Evolutionary conservation across 164 flowering plant genomes (phyloP).

Genomic region (Stephania yunnanensis): DNA sequence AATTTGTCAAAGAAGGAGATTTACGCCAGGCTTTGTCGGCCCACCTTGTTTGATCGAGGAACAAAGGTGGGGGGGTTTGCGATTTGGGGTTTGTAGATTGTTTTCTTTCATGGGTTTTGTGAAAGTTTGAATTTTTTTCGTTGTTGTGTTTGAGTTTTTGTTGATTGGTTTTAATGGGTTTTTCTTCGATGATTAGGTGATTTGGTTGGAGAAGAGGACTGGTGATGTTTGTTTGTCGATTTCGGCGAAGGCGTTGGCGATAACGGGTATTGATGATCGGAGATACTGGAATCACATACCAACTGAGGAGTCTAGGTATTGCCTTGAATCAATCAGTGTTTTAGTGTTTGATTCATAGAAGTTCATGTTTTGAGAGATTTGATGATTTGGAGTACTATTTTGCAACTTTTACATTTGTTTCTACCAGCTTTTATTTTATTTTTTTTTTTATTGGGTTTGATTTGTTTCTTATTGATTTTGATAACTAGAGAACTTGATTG

Average conservation of each 20-base stretch:
- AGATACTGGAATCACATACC: constrained; percentile 87
- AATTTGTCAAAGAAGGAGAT: constrained; percentile 50
- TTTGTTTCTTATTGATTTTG: too few species aligned
- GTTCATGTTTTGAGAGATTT: neutral
- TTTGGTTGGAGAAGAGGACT: constrained; percentile 73
- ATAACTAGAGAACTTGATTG: neutral
- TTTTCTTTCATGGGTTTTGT: too few species aligned
- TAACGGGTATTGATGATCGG: constrained; percentile 91
- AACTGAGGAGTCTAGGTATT: constrained; percentile 82
- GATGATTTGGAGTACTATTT: too few species aligned
- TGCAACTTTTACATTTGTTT: neutral
- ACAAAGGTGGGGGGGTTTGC: constrained; percentile 44
- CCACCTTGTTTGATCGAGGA: constrained; percentile 45
- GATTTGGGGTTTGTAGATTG: neutral
- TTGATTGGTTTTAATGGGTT: constrained; percentile 7
- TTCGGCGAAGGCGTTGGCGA: constrained; percentile 58
- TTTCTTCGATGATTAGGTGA: constrained; percentile 30
- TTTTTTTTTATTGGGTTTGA: neutral
- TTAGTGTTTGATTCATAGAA: neutral
- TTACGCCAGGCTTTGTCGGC: constrained; percentile 48
- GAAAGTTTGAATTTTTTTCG: neutral
- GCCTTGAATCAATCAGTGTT: neutral
- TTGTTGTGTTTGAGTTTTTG: neutral
- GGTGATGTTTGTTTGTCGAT: constrained; percentile 66
- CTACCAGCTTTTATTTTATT: neutral